Conservation (phyloP, 768 basidiomycete species). For the Cystobasidium ongulense region DNA sequence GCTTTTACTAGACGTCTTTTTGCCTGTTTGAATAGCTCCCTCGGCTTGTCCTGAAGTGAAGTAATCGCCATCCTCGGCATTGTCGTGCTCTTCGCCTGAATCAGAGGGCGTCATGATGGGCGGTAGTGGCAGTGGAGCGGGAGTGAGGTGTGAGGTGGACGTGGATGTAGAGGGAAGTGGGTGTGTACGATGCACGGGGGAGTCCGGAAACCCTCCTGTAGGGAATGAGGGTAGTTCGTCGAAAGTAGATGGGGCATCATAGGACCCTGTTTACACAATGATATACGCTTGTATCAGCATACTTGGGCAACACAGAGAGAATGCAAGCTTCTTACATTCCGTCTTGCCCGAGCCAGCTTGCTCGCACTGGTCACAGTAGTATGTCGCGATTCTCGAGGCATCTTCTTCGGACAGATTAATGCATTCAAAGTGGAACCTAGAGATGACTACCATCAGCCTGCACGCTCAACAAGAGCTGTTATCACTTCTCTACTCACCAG, state of each 20-base stretch:
- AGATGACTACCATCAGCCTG: neutral
- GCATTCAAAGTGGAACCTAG: conserved; percentile 78
- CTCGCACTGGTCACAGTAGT: conserved; percentile 40
- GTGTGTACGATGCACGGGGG: neutral
- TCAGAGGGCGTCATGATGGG: conserved; percentile 4
- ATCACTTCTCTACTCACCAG: conserved; percentile 52
- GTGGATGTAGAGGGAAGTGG: neutral
- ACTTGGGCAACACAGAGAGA: neutral
- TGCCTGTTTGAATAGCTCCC: neutral
- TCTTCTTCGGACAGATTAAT: conserved; percentile 56
- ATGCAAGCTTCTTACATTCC: conserved; percentile 34
- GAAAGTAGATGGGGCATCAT: conserved; percentile 1
- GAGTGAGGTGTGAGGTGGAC: neutral
- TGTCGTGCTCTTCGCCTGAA: conserved; percentile 27
- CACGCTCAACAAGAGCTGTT: neutral
- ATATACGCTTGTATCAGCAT: neutral
- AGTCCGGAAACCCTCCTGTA: neutral
- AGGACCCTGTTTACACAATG: neutral
- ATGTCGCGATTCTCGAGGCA: conserved; percentile 60
- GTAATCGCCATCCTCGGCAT: conserved; percentile 29
- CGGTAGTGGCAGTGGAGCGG: neutral
- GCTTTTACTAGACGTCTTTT: neutral
- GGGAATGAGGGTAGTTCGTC: neutral
- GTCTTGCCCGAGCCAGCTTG: conserved; percentile 39
- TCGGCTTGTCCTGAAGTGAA: neutral